phyloP scores from a whole-genome alignment of 2,329 filamentous ascomycete genomes.

The Penicillium thymicola region DNA sequence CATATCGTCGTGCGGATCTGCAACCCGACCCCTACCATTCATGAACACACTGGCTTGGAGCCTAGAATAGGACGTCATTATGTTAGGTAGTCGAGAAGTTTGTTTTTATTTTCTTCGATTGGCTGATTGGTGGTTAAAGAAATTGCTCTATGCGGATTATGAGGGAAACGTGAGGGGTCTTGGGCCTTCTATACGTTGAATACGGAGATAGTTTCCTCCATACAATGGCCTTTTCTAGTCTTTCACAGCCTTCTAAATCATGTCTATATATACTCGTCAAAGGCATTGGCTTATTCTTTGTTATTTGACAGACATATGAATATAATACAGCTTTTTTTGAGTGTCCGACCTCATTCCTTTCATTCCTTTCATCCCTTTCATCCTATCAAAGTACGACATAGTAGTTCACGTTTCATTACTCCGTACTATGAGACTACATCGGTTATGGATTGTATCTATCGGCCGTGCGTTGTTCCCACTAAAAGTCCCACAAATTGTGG shows the following conservation, averaged over 20 bases:
- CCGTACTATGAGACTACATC: neutral
- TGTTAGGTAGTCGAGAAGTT: neutral
- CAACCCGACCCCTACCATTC: neutral
- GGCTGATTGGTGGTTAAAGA: neutral
- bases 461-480: neutral
- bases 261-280: neutral
- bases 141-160: neutral
- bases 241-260: neutral
- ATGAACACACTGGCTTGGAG: neutral
- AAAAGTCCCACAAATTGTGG: neutral
- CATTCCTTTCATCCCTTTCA: neutral
- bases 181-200: neutral
- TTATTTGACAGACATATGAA: neutral
- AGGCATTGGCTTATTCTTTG: neutral
- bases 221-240: neutral
- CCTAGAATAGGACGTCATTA: neutral
- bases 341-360: neutral
- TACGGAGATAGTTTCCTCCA: neutral
- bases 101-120: neutral
- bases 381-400: neutral
- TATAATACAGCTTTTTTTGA: neutral
- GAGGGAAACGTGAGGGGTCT: neutral
- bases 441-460: neutral
- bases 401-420: neutral
- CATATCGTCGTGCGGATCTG: neutral